Percentiles rank a stretch among this genome's conserved stretches.
Conservation (phyloP, 768 basidiomycete genomes). For the Asterophora parasitica region DNA sequence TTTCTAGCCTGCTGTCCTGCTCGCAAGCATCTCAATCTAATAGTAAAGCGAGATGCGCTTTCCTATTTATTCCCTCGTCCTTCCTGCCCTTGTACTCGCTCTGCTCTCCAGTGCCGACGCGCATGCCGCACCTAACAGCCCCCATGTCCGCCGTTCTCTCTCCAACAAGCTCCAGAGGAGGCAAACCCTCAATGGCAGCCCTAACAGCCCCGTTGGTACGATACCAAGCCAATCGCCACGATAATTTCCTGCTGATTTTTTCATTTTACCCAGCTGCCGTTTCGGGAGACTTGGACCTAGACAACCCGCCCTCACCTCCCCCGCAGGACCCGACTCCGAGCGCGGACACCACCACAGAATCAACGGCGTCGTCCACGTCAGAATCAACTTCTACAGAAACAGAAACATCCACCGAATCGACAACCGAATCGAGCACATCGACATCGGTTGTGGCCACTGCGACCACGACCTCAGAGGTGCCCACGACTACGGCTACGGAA, state of each 20-base stretch:
- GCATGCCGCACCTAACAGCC: slow-evolving; percentile 32
- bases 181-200: neutral
- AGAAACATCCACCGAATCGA: neutral
- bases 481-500: too few species aligned
- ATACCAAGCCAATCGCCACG: neutral
- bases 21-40: slow-evolving; percentile 2
- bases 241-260: too few species aligned
- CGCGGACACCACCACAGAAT: neutral
- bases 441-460: too few species aligned
- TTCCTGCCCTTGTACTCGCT: slow-evolving; percentile 23
- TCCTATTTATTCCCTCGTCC: slow-evolving; percentile 25
- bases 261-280: neutral
- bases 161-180: slow-evolving; percentile 15
- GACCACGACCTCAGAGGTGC: neutral
- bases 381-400: slow-evolving; percentile 1
- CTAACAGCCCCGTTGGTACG: slow-evolving; percentile 2
- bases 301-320: neutral
- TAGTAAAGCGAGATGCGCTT: slow-evolving; percentile 24
- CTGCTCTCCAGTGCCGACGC: slow-evolving; percentile 24
- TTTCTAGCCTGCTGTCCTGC: slow-evolving; percentile 10
- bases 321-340: neutral
- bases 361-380: slow-evolving; percentile 1
- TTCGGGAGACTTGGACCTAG: neutral
- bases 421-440: neutral
- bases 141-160: slow-evolving; percentile 33